Percentiles rank a stretch among this genome's conserved stretches.
phyloP scores from a whole-genome alignment of 2,329 filamentous ascomycete genomes.

The Macroventuria anomochaeta region DNA sequence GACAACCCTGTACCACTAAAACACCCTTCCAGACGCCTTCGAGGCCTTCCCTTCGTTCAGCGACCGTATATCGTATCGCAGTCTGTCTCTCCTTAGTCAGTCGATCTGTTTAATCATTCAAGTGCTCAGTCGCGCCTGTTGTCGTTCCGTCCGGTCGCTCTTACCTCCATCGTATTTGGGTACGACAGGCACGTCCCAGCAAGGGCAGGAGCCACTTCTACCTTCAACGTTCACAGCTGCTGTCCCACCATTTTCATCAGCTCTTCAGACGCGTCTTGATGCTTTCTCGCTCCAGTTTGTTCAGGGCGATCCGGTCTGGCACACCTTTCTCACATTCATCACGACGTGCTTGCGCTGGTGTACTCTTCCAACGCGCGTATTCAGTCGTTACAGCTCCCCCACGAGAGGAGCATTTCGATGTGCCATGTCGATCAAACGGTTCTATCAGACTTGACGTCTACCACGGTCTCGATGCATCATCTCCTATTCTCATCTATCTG shows the following conservation, averaged over 20 bases:
- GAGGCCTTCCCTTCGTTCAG: background rate
- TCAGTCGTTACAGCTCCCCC: slow-evolving; percentile 31
- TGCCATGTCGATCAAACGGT: slow-evolving; percentile 54
- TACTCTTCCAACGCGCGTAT: slow-evolving; percentile 20
- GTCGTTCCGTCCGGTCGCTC: background rate
- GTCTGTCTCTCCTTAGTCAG: background rate
- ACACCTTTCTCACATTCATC: no score
- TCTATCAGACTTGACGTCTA: slow-evolving; percentile 50
- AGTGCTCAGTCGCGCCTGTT: background rate
- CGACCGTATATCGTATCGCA: slow-evolving; percentile 1
- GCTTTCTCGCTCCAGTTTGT: no score
- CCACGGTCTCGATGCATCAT: slow-evolving; percentile 35
- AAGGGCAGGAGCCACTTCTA: slow-evolving; percentile 5
- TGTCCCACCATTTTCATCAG: slow-evolving; percentile 5
- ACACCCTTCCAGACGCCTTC: slow-evolving; percentile 2
- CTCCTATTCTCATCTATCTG: slow-evolving; percentile 52
- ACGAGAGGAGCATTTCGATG: slow-evolving; percentile 38
- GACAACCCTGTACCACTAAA: slow-evolving; percentile 14
- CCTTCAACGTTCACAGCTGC: slow-evolving; percentile 1
- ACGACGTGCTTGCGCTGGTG: background rate
- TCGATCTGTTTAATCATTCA: background rate
- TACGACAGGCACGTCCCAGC: no score
- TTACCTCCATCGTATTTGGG: background rate
- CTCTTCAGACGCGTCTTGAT: slow-evolving; percentile 5
- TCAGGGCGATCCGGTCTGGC: no score